Evolutionary conservation across 768 basidiomycete species (phyloP), one percentile per base, ranked within the genome.

Genomic region (Wakefieldia striispora): DNA sequence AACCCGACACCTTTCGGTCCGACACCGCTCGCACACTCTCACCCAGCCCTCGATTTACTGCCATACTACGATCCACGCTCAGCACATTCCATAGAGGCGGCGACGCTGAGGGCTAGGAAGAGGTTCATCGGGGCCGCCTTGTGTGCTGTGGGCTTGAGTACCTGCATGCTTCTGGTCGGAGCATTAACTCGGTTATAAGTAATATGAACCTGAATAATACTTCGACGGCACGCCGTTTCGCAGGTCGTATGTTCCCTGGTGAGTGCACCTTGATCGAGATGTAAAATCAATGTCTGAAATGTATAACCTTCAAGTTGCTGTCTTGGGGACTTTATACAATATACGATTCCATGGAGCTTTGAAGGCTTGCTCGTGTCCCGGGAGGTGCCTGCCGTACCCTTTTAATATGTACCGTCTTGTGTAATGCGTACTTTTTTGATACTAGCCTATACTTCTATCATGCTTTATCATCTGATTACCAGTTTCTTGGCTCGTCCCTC

Each of bases 21-120:
- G 1, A 76, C 75, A 21, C 74, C 75, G 23, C 64, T 77, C 16
- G 47, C 61, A 31, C 66, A 71, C 46, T 65, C 67, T 36, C 62
- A 70, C 48, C 57, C 67, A 45, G 58, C 66, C n/a, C 57, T 74
- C 39, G 65, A 63, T 21, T 39, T 70, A 12, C 39, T 70, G 40
- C 69, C 69, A 33, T 78, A 61, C 70, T 73, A 78, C 57, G 77
- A 78, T 56, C 75, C 70, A 9, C 67, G 60, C 33, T 74, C 74
- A 21, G 59, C 65, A 19, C 61, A 75, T 50, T 68, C 75, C 37
- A 43, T 73, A 3, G 62, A 63, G 41, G 65, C 64, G 45, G 76
- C 77, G 24, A 57, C 53, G 9, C 49, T 52, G 39, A 64, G 79
- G 23, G 77, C 78, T 29, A 66, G 66, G 40, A 56, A 71, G 72